phyloP scores from a whole-genome alignment of 306 rosid species.

The Rosa lucieae region DNA sequence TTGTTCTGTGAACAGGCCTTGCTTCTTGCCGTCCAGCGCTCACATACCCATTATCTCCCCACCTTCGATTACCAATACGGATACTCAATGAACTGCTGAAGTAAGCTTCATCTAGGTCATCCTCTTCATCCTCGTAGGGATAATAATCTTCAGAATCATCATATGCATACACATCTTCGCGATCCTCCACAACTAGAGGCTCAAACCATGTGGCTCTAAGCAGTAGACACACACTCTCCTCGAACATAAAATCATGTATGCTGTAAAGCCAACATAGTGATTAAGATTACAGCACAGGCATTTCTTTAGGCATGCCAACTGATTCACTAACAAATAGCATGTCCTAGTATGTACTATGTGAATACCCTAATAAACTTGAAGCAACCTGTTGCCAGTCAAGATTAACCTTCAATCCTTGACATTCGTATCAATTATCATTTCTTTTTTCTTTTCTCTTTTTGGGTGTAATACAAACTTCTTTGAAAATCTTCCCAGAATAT shows the following conservation, averaged over 20 bases:
- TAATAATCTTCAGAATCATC: conserved; percentile 47
- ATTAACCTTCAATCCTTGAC: not conserved
- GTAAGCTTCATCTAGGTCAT: conserved; percentile 57
- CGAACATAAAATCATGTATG: conserved; percentile 75
- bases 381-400: not conserved
- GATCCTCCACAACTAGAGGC: conserved; percentile 52
- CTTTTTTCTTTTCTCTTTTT: not conserved
- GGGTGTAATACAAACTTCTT: not conserved
- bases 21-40: conserved; percentile 78
- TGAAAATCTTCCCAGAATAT: not conserved
- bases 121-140: conserved; percentile 53
- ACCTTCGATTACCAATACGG: conserved; percentile 82
- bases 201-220: conserved; percentile 84
- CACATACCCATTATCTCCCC: conserved; percentile 88
- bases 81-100: conserved; percentile 52
- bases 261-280: conserved; percentile 36
- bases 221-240: conserved; percentile 91
- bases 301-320: not conserved
- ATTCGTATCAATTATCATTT: not conserved
- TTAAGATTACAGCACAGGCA: not conserved
- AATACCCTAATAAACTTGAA: not conserved
- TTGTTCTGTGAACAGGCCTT: conserved; percentile 49
- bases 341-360: not conserved
- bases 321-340: not conserved
- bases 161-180: conserved; percentile 30